Base-by-base conservation (phyloP, 164 flowering plant species). In the Piper longum region DNA sequence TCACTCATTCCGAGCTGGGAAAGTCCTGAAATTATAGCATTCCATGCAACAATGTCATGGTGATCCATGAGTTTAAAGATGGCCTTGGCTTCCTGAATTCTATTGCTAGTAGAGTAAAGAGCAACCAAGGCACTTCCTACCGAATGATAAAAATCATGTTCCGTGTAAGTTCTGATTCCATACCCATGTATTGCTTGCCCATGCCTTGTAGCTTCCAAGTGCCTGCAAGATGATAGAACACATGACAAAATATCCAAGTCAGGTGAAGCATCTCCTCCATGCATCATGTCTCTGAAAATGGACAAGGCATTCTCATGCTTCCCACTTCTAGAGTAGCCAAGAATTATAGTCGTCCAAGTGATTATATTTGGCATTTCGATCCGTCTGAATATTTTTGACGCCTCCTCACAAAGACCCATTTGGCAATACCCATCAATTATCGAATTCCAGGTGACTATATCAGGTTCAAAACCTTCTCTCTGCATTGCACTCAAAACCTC, bases 11-110 rank as follows among this genome's bases (percentile, higher is more conserved):
- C 76, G 17, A 68, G 59, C 59, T 77, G 77, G 43, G 69, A 48
- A 57, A 70, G 72, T 12, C 82, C 77, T n/a, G 72, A 70, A 70
- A 84, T 79, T 79, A 76, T 80, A n/a, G 83, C 75, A 71, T 82
- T 84, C 88, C 88, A 80, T 18, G 86, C 70, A 48, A 82, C 83
- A 41, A 71, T 76, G 69, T 80, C 81, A 18, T 61, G 51, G 67
- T 65, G 74, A 59, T 82, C 81, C 88, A 82, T 79, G 55, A 75
- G 36, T 26, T 26, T 26, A 26, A 26, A 26, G 36, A 79, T 78
- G 65, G 61, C 69, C 64, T 62, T 36, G 4, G 81, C 78, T 64
- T 72, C 77, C 6, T 44, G 69, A 39, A 67, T 63, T 70, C 75
- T 74, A 41, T 73, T 57, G 63, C 69, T 69, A 41, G 45, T 71